These are phyloP conservation scores for Hydnum rufescens DNA, from an alignment of 768 basidiomycete genomes.

Conservation along the genomic window DNA sequence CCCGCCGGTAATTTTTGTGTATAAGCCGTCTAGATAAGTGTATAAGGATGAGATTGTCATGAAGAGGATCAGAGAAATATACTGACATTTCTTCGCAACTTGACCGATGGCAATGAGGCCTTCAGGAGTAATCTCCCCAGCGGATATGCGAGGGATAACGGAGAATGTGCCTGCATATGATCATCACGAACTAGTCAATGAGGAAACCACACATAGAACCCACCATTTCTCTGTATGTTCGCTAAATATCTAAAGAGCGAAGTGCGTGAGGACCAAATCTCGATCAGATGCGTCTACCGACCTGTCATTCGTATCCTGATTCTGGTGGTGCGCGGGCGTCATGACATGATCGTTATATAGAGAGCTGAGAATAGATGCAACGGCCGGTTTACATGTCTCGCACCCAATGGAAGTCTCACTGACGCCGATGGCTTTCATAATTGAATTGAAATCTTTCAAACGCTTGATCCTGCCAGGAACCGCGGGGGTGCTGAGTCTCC, in stretches of 20 bases:
- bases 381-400: conserved; percentile 51
- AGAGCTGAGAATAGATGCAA: conserved; percentile 33
- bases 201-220: no score
- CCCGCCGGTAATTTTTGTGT: neutral
- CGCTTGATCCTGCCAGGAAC: neutral
- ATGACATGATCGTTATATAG: conserved; percentile 47
- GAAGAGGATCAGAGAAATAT: neutral
- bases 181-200: neutral
- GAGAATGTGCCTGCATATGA: conserved; percentile 32
- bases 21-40: neutral
- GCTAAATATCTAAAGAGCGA: neutral
- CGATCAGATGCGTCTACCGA: conserved; percentile 9
- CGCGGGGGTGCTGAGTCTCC: conserved; percentile 7
- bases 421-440: conserved; percentile 22
- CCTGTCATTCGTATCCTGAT: conserved; percentile 53
- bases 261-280: no score
- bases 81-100: conserved; percentile 42
- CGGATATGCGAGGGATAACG: conserved; percentile 51
- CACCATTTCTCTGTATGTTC: neutral
- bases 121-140: conserved; percentile 50
- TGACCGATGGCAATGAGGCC: conserved; percentile 42
- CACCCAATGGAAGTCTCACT: conserved; percentile 37
- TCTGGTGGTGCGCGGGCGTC: conserved; percentile 39
- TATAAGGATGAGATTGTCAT: conserved; percentile 7
- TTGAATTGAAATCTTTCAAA: neutral